Percentiles rank a stretch among this genome's conserved stretches.
Conservation (phyloP, 1,284 basidiomycete genomes). For the Vanrija humicola region DNA sequence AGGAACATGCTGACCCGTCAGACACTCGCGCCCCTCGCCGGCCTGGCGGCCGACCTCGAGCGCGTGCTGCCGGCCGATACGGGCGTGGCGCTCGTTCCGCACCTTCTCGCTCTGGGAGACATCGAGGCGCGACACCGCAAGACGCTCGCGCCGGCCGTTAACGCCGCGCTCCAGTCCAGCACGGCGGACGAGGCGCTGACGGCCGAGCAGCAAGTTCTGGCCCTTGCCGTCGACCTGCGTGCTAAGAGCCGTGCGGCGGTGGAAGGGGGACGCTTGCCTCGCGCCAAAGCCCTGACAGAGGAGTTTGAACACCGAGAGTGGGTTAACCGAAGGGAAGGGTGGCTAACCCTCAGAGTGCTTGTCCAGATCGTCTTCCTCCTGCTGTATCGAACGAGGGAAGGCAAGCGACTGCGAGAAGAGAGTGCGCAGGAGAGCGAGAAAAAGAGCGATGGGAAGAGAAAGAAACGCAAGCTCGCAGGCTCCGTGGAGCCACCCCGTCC, state of each 20-base stretch:
- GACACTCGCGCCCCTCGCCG: constrained; percentile 28
- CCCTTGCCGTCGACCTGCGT: not conserved
- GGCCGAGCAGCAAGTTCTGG: constrained; percentile 20
- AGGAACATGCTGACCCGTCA: constrained; percentile 3
- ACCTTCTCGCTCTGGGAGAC: not conserved
- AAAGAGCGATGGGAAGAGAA: constrained; percentile 10
- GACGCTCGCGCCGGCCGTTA: constrained; percentile 17
- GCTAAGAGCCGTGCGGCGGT: no score
- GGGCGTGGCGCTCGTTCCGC: not conserved
- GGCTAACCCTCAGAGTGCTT: constrained; percentile 24
- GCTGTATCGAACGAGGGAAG: constrained; percentile 17
- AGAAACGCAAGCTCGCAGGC: constrained; percentile 2
- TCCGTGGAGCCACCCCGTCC: constrained; percentile 1
- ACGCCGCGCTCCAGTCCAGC: not conserved
- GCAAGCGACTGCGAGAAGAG: constrained; percentile 10
- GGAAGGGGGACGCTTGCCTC: constrained; percentile 22
- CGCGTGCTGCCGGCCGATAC: constrained; percentile 7
- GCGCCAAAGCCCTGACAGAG: constrained; percentile 23
- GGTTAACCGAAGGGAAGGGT: no score
- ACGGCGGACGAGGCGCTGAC: not conserved
- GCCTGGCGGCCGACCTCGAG: constrained; percentile 24
- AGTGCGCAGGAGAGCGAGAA: constrained; percentile 9
- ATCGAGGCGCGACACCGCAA: constrained; percentile 34
- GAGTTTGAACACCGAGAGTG: constrained; percentile 43
- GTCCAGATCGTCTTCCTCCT: constrained; percentile 37